phyloP scores from a whole-genome alignment of 2,329 filamentous ascomycete genomes.

The Ophiostoma sp. region DNA sequence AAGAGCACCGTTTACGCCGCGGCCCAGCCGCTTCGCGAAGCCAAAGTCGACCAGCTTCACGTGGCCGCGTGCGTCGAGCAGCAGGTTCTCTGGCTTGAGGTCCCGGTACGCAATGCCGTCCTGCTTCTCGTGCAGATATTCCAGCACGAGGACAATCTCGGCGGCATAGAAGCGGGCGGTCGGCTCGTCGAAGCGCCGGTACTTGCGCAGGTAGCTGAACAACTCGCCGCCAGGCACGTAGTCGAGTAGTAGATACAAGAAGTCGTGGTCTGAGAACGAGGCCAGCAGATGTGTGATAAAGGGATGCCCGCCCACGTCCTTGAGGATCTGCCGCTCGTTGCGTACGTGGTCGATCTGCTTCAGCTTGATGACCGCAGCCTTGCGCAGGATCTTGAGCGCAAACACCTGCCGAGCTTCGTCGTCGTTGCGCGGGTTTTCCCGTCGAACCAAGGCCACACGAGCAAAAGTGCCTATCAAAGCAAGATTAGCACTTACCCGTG shows the following conservation, averaged over 20 bases:
- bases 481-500: neutral
- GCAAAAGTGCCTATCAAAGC: conserved; percentile 63
- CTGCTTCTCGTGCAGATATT: conserved; percentile 73
- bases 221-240: conserved; percentile 80
- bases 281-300: conserved; percentile 76
- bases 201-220: conserved; percentile 73
- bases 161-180: conserved; percentile 77
- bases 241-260: conserved; percentile 76
- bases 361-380: conserved; percentile 67
- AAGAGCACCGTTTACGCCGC: conserved; percentile 35
- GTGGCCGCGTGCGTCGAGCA: conserved; percentile 71
- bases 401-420: conserved; percentile 62
- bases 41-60: conserved; percentile 81
- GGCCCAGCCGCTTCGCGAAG: conserved; percentile 72
- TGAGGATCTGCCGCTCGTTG: conserved; percentile 73
- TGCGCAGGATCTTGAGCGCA: conserved; percentile 73
- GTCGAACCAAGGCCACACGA: conserved; percentile 70
- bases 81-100: conserved; percentile 75
- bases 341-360: conserved; percentile 85
- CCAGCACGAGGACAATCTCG: conserved; percentile 75
- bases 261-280: conserved; percentile 73
- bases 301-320: conserved; percentile 71
- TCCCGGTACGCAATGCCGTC: conserved; percentile 75
- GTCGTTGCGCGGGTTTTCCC: conserved; percentile 45
- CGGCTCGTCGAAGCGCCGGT: conserved; percentile 71